phyloP scores from a whole-genome alignment of 2,329 filamentous ascomycete genomes.

The Zymoseptoria brevis region DNA sequence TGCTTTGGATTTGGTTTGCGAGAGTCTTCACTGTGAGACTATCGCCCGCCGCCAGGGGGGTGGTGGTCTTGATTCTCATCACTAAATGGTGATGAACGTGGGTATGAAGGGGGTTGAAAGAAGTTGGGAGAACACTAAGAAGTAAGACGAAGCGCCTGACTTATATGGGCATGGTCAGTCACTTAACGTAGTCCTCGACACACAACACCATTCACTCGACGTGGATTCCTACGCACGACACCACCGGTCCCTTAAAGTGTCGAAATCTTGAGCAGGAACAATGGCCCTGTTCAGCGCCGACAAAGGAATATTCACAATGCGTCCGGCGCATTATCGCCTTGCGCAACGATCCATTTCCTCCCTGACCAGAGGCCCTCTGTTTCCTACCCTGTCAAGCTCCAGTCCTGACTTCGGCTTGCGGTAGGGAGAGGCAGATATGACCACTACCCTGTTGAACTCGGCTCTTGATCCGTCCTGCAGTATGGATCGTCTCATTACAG shows the following conservation, averaged over 20 bases:
- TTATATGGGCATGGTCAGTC: neutral
- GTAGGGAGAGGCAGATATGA: no score
- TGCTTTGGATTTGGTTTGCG: neutral
- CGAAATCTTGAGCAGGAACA: neutral
- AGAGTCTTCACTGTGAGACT: neutral
- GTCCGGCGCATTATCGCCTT: no score
- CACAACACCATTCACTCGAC: neutral
- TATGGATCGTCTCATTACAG: no score
- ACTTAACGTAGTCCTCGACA: neutral
- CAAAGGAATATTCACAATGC: neutral
- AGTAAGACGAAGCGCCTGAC: neutral
- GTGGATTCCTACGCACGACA: neutral
- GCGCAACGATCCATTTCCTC: no score
- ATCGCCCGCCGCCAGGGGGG: neutral
- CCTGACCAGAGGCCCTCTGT: no score
- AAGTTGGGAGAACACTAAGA: neutral
- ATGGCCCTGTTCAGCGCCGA: neutral
- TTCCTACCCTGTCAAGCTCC: no score
- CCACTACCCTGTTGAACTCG: no score
- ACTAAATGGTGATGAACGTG: neutral
- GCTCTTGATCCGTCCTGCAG: no score
- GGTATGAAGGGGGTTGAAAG: neutral
- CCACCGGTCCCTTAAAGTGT: neutral
- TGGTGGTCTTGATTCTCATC: neutral
- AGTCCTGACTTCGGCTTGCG: no score